These are phyloP conservation scores for Paxillus ammoniavirescens DNA, from an alignment of 768 basidiomycete genomes.

Conservation along the genomic window DNA sequence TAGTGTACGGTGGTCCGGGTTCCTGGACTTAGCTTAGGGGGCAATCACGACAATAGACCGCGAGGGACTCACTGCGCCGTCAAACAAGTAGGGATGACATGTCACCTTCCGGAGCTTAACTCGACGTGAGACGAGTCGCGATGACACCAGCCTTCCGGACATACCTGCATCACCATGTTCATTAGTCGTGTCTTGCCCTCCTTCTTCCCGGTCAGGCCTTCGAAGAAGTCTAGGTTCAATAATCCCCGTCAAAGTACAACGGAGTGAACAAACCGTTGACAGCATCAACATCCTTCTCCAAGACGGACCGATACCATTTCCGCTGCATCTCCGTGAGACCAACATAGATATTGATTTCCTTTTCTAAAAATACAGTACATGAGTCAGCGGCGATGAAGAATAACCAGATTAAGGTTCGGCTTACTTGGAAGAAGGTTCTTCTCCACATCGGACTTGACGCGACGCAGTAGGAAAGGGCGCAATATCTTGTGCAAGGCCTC, in stretches of 20 bases:
- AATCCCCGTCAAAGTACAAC: neutral
- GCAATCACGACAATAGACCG: neutral
- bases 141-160: conserved; percentile 3
- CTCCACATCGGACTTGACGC: conserved; percentile 97
- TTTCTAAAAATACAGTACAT: conserved; percentile 51
- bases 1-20: conserved; percentile 97
- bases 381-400: neutral
- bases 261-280: conserved; percentile 70
- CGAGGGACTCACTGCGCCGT: conserved; percentile 66
- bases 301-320: conserved; percentile 94
- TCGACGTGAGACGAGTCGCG: neutral
- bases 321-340: conserved; percentile 97
- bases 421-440: conserved; percentile 90
- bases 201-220: conserved; percentile 92
- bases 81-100: conserved; percentile 90
- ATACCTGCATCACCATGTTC: conserved; percentile 99
- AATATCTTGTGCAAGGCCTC: conserved; percentile 97
- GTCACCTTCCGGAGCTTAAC: conserved; percentile 76
- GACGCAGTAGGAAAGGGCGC: conserved; percentile 87
- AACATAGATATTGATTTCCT: conserved; percentile 98
- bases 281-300: conserved; percentile 98
- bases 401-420: conserved; percentile 11
- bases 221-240: neutral
- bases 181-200: conserved; percentile 96
- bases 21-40: conserved; percentile 46